Evolutionary conservation across 2,329 filamentous ascomycete species (phyloP).

Genomic region (Calonectria fujianensis): DNA sequence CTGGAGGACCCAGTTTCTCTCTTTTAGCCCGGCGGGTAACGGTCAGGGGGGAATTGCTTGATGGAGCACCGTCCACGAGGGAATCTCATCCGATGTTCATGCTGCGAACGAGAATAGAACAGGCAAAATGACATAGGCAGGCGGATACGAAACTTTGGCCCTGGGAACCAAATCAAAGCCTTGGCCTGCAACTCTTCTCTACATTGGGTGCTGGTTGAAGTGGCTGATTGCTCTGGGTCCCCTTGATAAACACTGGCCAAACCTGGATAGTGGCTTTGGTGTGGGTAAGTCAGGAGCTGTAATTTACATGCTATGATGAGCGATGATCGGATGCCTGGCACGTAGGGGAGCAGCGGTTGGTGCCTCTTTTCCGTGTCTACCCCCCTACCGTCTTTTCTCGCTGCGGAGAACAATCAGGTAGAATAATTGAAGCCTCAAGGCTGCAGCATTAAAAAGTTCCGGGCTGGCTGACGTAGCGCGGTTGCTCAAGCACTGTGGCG

Average conservation of each 20-base stretch:
- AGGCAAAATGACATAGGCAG: conserved; percentile 19
- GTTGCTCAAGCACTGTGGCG: conserved; percentile 47
- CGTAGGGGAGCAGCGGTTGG: conserved; percentile 19
- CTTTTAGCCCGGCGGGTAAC: conserved; percentile 25
- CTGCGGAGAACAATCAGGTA: conserved; percentile 44
- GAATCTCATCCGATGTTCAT: conserved; percentile 37
- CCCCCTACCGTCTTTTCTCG: conserved; percentile 18
- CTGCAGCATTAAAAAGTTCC: conserved; percentile 52
- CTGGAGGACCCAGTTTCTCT: conserved; percentile 35
- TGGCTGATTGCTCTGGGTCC: conserved; percentile 8
- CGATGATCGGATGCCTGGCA: conserved; percentile 33
- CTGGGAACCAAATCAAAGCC: conserved; percentile 2
- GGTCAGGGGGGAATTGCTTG: conserved; percentile 37
- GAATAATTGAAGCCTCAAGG: conserved; percentile 53
- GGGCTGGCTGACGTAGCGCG: conserved; percentile 52
- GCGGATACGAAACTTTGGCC: conserved; percentile 21
- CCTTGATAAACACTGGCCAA: conserved; percentile 19
- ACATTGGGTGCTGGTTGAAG: conserved; percentile 21
- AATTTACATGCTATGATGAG: conserved; percentile 17
- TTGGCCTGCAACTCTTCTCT: conserved; percentile 24
- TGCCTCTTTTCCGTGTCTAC: conserved; percentile 19
- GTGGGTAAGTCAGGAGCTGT: conserved; percentile 31
- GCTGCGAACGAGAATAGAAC: conserved; percentile 17
- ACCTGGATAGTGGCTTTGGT: conserved; percentile 28
- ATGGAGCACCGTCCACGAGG: conserved; percentile 30